phyloP scores from a whole-genome alignment of 768 basidiomycete species.

The Grammothele lineata region DNA sequence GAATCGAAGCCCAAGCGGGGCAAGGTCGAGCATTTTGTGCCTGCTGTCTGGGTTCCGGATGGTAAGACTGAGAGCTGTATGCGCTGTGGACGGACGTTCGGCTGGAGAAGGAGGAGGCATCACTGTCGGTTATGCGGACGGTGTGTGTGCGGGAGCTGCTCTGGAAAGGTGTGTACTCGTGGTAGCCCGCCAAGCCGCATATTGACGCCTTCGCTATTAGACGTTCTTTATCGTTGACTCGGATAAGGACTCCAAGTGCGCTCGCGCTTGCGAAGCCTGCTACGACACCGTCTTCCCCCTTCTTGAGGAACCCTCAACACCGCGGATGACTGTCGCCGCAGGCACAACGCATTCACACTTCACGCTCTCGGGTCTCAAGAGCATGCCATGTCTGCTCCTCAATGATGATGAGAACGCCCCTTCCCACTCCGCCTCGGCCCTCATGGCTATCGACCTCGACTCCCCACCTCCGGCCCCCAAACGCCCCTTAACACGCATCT shows the following conservation, averaged over 20 bases:
- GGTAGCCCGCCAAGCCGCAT: not conserved
- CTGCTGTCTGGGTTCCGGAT: conserved; percentile 92
- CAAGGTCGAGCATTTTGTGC: conserved; percentile 78
- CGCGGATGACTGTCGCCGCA: conserved; percentile 2
- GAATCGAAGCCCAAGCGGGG: conserved; percentile 36
- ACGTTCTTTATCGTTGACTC: conserved; percentile 77
- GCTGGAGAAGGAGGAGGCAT: conserved; percentile 75
- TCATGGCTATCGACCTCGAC: conserved; percentile 39
- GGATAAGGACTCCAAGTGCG: conserved; percentile 51
- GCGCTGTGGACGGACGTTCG: conserved; percentile 75
- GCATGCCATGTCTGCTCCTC: conserved; percentile 49
- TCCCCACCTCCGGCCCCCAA: conserved; percentile 11
- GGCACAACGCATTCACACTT: conserved; percentile 35
- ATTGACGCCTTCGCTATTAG: conserved; percentile 33
- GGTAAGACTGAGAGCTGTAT: conserved; percentile 79
- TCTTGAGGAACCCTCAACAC: conserved; percentile 24
- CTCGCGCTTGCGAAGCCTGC: conserved; percentile 82
- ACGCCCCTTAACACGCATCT: conserved; percentile 17
- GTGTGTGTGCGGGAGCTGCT: conserved; percentile 84
- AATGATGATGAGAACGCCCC: conserved; percentile 12
- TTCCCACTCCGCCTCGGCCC: conserved; percentile 24
- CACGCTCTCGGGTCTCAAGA: conserved; percentile 50
- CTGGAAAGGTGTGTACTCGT: conserved; percentile 55
- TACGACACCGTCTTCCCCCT: conserved; percentile 84
- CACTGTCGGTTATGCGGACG: conserved; percentile 85